Evolutionary conservation across 176 grass and related monocot species (phyloP).

Genomic region (Dendrocalamus sinicus): DNA sequence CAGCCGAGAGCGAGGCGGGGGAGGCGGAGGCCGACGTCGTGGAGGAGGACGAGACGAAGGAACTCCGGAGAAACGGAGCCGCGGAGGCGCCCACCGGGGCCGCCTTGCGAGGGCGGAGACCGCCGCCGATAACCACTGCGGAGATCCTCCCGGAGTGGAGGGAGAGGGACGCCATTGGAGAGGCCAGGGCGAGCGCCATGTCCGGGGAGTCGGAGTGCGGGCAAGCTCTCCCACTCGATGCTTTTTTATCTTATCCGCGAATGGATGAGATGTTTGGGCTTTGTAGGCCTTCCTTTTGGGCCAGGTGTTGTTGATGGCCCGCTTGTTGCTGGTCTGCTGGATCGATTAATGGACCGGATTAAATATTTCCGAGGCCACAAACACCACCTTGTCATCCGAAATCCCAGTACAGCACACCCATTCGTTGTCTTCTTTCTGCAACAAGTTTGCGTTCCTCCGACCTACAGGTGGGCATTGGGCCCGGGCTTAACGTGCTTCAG

Average conservation of each 20-base stretch:
- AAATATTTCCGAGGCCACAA: background rate
- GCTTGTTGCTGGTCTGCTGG: background rate
- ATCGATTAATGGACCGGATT: too few relatives aligned
- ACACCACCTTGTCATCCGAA: too few relatives aligned
- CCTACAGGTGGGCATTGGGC: too few relatives aligned
- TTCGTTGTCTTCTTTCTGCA: background rate
- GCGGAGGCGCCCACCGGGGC: conserved; percentile 31
- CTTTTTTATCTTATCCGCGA: conserved; percentile 46
- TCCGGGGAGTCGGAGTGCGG: conserved; percentile 26
- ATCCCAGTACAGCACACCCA: too few relatives aligned
- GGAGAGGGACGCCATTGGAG: conserved; percentile 60
- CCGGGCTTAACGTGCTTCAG: too few relatives aligned
- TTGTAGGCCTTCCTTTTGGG: background rate
- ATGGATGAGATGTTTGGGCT: conserved; percentile 5
- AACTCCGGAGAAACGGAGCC: conserved; percentile 47
- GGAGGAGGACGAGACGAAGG: conserved; percentile 64
- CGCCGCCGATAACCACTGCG: conserved; percentile 40
- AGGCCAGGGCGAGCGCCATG: conserved; percentile 54
- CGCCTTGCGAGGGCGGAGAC: conserved; percentile 19
- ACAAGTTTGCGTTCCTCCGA: background rate
- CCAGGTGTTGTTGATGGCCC: background rate
- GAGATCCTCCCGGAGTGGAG: conserved; percentile 59
- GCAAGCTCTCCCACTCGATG: conserved; percentile 26
- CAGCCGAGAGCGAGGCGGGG: conserved; percentile 48
- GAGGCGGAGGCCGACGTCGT: conserved; percentile 56